phyloP scores from a whole-genome alignment of 2,329 filamentous ascomycete genomes.

The Phyllosticta citrichinensis region DNA sequence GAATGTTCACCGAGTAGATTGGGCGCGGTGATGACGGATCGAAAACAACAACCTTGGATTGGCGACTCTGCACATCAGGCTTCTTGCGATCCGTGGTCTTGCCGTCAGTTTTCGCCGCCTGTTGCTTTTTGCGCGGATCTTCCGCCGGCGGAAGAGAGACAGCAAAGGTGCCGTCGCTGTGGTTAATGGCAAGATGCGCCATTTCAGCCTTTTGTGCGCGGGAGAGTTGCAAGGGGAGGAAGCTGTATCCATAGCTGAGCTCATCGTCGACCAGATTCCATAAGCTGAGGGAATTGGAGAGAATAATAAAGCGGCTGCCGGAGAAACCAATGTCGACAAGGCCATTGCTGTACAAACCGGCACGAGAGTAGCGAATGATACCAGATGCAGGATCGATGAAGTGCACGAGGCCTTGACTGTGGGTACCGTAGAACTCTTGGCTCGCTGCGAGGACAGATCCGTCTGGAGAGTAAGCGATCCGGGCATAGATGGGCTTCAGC shows the following conservation, averaged over 20 bases:
- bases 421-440: constrained; percentile 22
- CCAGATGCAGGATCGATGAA: constrained; percentile 67
- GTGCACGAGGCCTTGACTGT: constrained; percentile 54
- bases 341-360: constrained; percentile 55
- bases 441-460: constrained; percentile 26
- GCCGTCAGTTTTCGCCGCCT: constrained; percentile 20
- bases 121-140: constrained; percentile 10
- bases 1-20: constrained; percentile 45
- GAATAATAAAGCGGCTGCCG: constrained; percentile 61
- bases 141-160: constrained; percentile 30
- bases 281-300: constrained; percentile 64
- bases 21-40: constrained; percentile 49
- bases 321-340: constrained; percentile 62
- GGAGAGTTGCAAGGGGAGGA: constrained; percentile 37
- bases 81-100: constrained; percentile 5
- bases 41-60: constrained; percentile 53
- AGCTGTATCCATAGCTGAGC: constrained; percentile 54
- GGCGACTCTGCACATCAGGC: constrained; percentile 25
- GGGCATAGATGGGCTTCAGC: constrained; percentile 44
- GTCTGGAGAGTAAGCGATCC: constrained; percentile 57
- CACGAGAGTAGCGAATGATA: constrained; percentile 54
- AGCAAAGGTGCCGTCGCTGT: constrained; percentile 37
- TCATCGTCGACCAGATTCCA: constrained; percentile 78
- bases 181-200: constrained; percentile 60
- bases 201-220: constrained; percentile 30